Conservation (phyloP, 2,329 filamentous ascomycete species). For the Setomelanomma holmii region DNA sequence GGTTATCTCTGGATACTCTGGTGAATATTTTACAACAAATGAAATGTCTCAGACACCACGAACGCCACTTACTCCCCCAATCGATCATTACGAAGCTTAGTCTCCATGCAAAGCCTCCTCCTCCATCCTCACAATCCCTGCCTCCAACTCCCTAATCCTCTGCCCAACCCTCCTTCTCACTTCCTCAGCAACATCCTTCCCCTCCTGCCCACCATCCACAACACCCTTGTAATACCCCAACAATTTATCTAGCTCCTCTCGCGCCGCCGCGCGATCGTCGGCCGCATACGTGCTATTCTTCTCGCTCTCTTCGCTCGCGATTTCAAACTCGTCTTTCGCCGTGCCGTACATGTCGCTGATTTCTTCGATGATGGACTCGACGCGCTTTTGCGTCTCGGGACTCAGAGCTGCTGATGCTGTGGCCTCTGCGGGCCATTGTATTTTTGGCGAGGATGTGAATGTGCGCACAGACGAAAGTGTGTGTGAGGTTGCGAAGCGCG, state of each 20-base stretch:
- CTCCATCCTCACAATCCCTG: constrained; percentile 59
- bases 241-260: constrained; percentile 60
- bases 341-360: constrained; percentile 49
- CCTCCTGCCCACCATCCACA: constrained; percentile 42
- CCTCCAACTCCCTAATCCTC: constrained; percentile 61
- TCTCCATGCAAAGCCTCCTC: constrained; percentile 59
- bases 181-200: constrained; percentile 56
- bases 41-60: neutral
- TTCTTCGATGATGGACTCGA: constrained; percentile 43
- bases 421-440: constrained; percentile 10
- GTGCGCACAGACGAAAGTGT: constrained; percentile 41
- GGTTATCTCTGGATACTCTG: too few species aligned
- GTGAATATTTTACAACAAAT: too few species aligned
- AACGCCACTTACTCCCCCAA: neutral
- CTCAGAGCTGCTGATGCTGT: constrained; percentile 15
- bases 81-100: constrained; percentile 17
- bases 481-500: constrained; percentile 40
- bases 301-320: constrained; percentile 59
- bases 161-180: constrained; percentile 59
- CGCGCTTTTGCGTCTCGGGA: constrained; percentile 26
- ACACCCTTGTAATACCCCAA: constrained; percentile 56
- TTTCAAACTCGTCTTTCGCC: constrained; percentile 56
- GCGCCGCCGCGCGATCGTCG: constrained; percentile 61
- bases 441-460: constrained; percentile 26
- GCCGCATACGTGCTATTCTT: constrained; percentile 64